Base-by-base conservation (phyloP, 768 basidiomycete genomes). In the Lactarius hatsudake region DNA sequence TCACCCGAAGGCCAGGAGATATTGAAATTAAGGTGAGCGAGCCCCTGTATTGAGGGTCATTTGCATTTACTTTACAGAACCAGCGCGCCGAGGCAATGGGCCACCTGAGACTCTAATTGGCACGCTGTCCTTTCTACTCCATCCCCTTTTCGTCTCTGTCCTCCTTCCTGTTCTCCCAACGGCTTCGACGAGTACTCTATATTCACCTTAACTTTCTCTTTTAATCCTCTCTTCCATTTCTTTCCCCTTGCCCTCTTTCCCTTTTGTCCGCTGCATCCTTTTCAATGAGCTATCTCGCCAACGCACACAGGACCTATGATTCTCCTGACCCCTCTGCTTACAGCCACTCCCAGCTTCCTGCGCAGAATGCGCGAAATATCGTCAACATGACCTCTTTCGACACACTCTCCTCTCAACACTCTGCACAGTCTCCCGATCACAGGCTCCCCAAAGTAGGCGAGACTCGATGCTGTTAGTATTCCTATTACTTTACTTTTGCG, bases 401-500 rank as follows among this genome's bases (percentile, higher is more conserved):
- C 77, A 71, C 64, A 69, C 75, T 77, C 75, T 67, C 77, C 56
- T 73, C 74, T 72, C 75, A 67, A 18, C 64, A 63, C 74, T 71
- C 72, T 77, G 68, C 72, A 75, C 66, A 61, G 73, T 66, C 68
- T 72, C 51, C 69, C 79, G 61, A 68, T 73, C 63, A 73, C 71
- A 12, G 67, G 71, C 70, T 73, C 76, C 64, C 66, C 74, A 58
- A 84, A 76, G 74, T 87, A 67, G 88, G 87, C 69, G 83, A 90
- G 74, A 89, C 87, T 69, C 86, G 90, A 73, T 92, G 90, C 74
- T 91, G 90, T 91, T 73, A 78, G 89, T 85, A 61, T 71, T 62
- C 69, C 69, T 69, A 56, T 70, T 70, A 70, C 64, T 60, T 67
- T 69, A 65, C 67, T 59, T 71, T 65, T 34, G 55, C 64, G 66